phyloP scores from a whole-genome alignment of 2,329 filamentous ascomycete genomes.

The Aspergillus viridinutans region DNA sequence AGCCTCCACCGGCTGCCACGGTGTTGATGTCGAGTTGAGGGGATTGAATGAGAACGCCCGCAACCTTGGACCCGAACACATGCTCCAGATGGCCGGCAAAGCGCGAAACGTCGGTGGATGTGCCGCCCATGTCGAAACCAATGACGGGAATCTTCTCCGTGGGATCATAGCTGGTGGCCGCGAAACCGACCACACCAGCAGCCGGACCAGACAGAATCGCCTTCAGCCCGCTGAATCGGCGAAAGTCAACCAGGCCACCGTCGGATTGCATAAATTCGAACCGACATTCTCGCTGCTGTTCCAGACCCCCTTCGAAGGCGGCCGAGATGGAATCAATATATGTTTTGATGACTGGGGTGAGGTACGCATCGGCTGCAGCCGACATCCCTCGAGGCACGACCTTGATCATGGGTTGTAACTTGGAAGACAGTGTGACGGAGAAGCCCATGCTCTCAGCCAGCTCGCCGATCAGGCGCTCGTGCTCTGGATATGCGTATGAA shows the following conservation, averaged over 20 bases:
- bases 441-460: slow-evolving; percentile 78
- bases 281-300: slow-evolving; percentile 66
- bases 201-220: slow-evolving; percentile 88
- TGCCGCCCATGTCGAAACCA: slow-evolving; percentile 94
- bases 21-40: slow-evolving; percentile 94
- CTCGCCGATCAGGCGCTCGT: slow-evolving; percentile 73
- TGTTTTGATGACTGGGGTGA: slow-evolving; percentile 73
- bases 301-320: slow-evolving; percentile 75
- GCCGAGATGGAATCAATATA: slow-evolving; percentile 56
- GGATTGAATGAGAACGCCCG: slow-evolving; percentile 89
- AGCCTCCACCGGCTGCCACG: slow-evolving; percentile 75
- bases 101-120: slow-evolving; percentile 80
- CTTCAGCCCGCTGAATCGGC: slow-evolving; percentile 73
- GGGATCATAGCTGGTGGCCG: slow-evolving; percentile 82
- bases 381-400: slow-evolving; percentile 72
- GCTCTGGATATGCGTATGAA: slow-evolving; percentile 81
- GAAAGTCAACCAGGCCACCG: slow-evolving; percentile 58
- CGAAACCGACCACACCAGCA: slow-evolving; percentile 91
- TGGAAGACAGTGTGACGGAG: slow-evolving; percentile 70
- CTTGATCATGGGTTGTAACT: slow-evolving; percentile 83
- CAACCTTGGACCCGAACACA: slow-evolving; percentile 89
- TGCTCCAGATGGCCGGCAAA: slow-evolving; percentile 89
- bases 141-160: slow-evolving; percentile 81
- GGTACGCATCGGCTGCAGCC: slow-evolving; percentile 73
- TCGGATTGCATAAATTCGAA: slow-evolving; percentile 98